These are phyloP conservation scores for Lomentospora prolificans DNA, from an alignment of 2,329 filamentous ascomycete genomes.

Conservation along the genomic window DNA sequence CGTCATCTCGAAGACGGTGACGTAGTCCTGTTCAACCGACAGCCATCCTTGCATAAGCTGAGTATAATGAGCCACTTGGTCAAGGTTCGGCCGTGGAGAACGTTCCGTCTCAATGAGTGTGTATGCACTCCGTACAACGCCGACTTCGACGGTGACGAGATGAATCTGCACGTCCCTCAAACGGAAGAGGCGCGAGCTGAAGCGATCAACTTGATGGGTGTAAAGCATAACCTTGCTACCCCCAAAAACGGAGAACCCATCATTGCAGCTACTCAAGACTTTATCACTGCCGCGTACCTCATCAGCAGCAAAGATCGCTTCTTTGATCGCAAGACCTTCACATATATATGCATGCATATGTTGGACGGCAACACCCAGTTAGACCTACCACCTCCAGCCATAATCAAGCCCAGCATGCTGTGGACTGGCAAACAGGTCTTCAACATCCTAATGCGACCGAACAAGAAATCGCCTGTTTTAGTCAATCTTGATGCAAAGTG, in stretches of 20 bases:
- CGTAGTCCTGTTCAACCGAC: conserved; percentile 94
- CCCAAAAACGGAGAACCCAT: conserved; percentile 97
- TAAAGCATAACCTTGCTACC: conserved; percentile 91
- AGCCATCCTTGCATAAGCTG: conserved; percentile 94
- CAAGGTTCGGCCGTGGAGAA: conserved; percentile 89
- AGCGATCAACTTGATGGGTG: conserved; percentile 93
- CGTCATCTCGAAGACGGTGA: conserved; percentile 92
- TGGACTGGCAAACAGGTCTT: conserved; percentile 99
- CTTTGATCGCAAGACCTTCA: conserved; percentile 79
- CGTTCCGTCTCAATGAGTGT: conserved; percentile 95
- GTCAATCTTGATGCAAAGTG: conserved; percentile 93
- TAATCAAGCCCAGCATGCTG: conserved; percentile 73
- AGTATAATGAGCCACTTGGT: conserved; percentile 95
- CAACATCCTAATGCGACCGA: conserved; percentile 82
- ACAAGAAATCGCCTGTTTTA: conserved; percentile 68
- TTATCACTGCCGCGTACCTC: conserved; percentile 90
- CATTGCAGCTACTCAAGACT: conserved; percentile 98
- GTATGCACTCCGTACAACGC: conserved; percentile 97
- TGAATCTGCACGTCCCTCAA: conserved; percentile 97
- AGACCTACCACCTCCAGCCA: conserved; percentile 76
- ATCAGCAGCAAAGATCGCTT: conserved; percentile 89
- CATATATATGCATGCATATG: conserved; percentile 90
- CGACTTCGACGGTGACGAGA: conserved; percentile 98
- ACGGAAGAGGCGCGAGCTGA: conserved; percentile 94
- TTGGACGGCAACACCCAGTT: conserved; percentile 68